A percentile compares a stretch with the other conserved stretches of the same genome.
These are phyloP conservation scores for Paramecium primaurelia DNA, from an alignment of 73 alveolate genomes.

Conservation along the genomic window DNA sequence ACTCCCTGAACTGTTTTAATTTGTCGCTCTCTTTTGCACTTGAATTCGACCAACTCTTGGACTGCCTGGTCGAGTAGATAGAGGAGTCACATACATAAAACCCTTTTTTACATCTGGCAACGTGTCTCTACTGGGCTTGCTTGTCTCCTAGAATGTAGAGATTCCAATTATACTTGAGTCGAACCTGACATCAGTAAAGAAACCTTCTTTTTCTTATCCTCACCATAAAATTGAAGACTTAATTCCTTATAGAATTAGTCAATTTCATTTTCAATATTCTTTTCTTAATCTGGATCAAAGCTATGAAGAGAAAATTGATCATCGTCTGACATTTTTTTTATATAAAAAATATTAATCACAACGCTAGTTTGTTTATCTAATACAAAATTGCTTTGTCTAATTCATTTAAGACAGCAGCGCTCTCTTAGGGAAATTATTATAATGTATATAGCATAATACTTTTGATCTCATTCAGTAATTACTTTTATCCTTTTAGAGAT, in stretches of 20 bases:
- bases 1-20: background rate
- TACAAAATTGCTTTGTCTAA: background rate
- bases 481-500: background rate
- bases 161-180: slow-evolving; percentile 7
- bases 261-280: background rate
- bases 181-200: slow-evolving; percentile 42
- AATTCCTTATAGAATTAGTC: slow-evolving; percentile 35
- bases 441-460: background rate
- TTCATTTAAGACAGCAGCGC: background rate
- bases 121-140: slow-evolving; percentile 35
- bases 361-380: background rate
- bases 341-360: background rate
- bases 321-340: slow-evolving; percentile 22
- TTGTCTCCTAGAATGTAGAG: background rate
- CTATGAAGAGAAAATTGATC: slow-evolving; percentile 7
- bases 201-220: slow-evolving; percentile 3
- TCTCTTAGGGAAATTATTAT: background rate
- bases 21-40: background rate
- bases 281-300: background rate
- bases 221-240: slow-evolving; percentile 15
- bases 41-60: background rate
- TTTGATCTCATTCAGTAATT: background rate
- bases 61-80: slow-evolving; percentile 15
- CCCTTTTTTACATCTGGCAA: background rate
- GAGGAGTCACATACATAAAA: background rate